Base-by-base conservation (phyloP, 495 filamentous ascomycete genomes). In the Neurospora hispaniola region DNA sequence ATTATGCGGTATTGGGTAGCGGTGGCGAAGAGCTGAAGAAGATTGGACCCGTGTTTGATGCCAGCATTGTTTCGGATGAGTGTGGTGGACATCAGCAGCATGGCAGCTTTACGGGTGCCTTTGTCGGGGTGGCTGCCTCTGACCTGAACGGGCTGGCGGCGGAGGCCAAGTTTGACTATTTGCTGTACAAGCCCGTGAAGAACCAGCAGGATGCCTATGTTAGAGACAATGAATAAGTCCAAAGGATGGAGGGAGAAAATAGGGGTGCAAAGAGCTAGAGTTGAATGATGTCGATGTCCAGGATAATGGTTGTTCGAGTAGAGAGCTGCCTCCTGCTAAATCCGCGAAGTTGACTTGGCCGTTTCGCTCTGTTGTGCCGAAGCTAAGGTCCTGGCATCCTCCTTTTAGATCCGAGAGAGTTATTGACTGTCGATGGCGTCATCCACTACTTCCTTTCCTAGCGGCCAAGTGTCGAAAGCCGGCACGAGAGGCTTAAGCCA, bases 51-150 rank as follows among this genome's bases (percentile, higher is more conserved):
- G 82, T 85, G 8, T 84, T 84, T 68, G 86, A 88, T 75, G 86
- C 85, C 2, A 84, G 82, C 62, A 85, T 88, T 62, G 74, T 88
- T 10, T 85, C 80, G 1, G 86, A 88, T 72, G 86, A 88, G 78
- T 88, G 86, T 48, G 86, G 86, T 31, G 86, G 86, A 0, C 86
- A 88, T 71, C 85, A 85, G 75, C 81, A 78, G 5, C 85, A 87
- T 73, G 86, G 86, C 7, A 88, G 86, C 73, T 88, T 88, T 72
- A 88, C 86, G 31, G 86, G 86, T 0, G 86, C 86, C 20, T 88
- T 88, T 76, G 85, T 88, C 9, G 86, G 86, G 0, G 75, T 88
- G 68, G 86, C 86, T 14, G 84, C 83, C 31, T 86, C 84, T 12
- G 87, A 88, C 75, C n/a, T 86, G 42, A 87, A 88, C 74, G 86